These are phyloP conservation scores for Heracleum sosnowskyi DNA, from an alignment of 129 eudicot genomes.

Conservation along the genomic window DNA sequence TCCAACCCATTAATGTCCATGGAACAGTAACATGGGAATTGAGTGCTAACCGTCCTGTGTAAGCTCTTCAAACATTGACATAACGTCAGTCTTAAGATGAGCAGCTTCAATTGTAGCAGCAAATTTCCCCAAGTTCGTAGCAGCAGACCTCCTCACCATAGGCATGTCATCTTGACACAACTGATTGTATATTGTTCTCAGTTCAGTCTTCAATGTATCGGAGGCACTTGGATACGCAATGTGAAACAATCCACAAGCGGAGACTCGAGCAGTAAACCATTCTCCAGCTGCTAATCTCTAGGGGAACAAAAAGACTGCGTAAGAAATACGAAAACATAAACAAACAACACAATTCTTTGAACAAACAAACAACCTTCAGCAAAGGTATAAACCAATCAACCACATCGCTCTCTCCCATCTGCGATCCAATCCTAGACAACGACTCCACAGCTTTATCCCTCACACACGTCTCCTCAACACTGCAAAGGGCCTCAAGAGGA, in stretches of 20 bases:
- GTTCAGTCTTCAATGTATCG: slow-evolving; percentile 64
- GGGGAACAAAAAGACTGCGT: not conserved
- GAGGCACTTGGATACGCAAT: slow-evolving; percentile 95
- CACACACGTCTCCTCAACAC: slow-evolving; percentile 96
- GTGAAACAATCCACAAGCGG: slow-evolving; percentile 94
- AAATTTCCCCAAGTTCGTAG: slow-evolving; percentile 92
- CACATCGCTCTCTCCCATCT: slow-evolving; percentile 88
- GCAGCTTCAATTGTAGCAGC: slow-evolving; percentile 92
- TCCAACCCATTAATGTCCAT: not conserved
- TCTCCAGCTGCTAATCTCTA: slow-evolving; percentile 97
- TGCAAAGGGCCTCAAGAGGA: slow-evolving; percentile 87
- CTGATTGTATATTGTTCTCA: slow-evolving; percentile 76
- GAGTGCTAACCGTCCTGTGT: slow-evolving; percentile 78
- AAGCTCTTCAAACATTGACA: slow-evolving; percentile 90
- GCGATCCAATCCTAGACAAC: slow-evolving; percentile 77
- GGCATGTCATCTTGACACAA: slow-evolving; percentile 99
- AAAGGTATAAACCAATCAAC: slow-evolving; percentile 77
- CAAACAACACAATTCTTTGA: not conserved
- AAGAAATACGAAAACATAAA: not conserved
- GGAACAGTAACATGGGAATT: slow-evolving; percentile 9
- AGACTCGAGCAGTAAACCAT: slow-evolving; percentile 98
- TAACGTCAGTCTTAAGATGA: slow-evolving; percentile 78
- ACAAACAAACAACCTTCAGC: slow-evolving; percentile 60
- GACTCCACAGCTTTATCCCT: slow-evolving; percentile 98
- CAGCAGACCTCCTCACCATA: slow-evolving; percentile 98